Evolutionary conservation across 768 basidiomycete genomes (phyloP).

Genomic region (Leccinum truebloodii): DNA sequence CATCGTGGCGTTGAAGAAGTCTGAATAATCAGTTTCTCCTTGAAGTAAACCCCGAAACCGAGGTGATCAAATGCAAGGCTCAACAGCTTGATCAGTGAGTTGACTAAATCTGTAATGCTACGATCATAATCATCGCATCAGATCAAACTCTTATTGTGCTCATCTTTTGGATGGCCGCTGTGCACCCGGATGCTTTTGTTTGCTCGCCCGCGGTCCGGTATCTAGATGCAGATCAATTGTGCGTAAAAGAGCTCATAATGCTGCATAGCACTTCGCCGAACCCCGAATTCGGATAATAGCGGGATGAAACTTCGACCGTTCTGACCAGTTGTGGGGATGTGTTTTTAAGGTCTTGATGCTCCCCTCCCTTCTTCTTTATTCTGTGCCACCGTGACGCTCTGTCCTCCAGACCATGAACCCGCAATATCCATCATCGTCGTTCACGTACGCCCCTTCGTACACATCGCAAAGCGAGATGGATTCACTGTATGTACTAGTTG

Average conservation of each 20-base stretch:
- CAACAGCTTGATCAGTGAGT: not conserved
- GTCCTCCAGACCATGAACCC: not conserved
- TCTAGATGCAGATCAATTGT: not conserved
- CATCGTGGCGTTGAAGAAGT: not conserved
- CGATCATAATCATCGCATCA: not conserved
- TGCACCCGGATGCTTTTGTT: not conserved
- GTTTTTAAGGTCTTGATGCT: conserved; percentile 8
- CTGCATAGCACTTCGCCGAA: conserved; percentile 9
- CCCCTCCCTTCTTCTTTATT: not conserved
- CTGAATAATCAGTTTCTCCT: not conserved
- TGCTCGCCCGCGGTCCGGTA: not conserved
- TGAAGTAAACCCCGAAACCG: not conserved
- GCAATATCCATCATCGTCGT: not conserved
- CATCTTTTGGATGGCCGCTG: not conserved
- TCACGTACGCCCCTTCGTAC: not conserved
- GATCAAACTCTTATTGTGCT: not conserved
- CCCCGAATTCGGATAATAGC: conserved; percentile 3
- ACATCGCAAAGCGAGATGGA: not conserved
- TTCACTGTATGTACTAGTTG: conserved; percentile 13
- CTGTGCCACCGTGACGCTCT: not conserved
- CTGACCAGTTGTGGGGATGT: not conserved
- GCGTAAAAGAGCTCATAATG: not conserved
- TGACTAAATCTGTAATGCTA: not conserved
- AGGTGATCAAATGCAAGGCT: not conserved
- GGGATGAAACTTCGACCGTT: not conserved